Evolutionary conservation across 352 stramenopile species (phyloP).

Genomic region (Proteromonas lacertae): DNA sequence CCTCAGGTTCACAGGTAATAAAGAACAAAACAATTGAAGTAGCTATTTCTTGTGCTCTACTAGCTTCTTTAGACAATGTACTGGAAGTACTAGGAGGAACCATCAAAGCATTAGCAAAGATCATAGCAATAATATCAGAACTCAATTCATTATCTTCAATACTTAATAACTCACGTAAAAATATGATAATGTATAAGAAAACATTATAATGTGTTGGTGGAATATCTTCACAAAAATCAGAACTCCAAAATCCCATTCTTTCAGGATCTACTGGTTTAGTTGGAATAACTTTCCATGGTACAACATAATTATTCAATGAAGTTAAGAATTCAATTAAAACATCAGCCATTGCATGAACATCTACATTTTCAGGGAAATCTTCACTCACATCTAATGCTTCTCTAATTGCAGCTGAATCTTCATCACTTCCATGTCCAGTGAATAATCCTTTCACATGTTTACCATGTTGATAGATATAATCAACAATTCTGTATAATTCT

Average conservation of each 20-base stretch:
- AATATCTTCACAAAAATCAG: conserved; percentile 35
- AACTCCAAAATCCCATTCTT: conserved; percentile 22
- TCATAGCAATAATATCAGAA: too few species aligned
- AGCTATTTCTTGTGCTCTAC: too few species aligned
- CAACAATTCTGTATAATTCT: conserved; percentile 83
- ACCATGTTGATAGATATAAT: conserved; percentile 45
- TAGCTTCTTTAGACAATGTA: too few species aligned
- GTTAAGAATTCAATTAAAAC: conserved; percentile 49
- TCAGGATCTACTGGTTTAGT: conserved; percentile 23
- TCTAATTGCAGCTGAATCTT: conserved; percentile 23
- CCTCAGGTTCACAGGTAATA: too few species aligned
- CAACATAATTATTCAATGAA: conserved; percentile 43
- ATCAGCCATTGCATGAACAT: conserved; percentile 49
- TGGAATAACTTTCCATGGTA: conserved; percentile 33
- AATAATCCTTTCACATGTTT: not conserved
- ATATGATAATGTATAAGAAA: conserved; percentile 78
- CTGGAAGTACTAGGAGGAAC: too few species aligned
- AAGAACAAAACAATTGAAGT: too few species aligned
- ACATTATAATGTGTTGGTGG: conserved; percentile 70
- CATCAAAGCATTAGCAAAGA: too few species aligned
- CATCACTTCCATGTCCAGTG: not conserved
- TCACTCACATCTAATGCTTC: conserved; percentile 61
- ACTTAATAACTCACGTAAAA: conserved; percentile 57
- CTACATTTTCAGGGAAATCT: conserved; percentile 28
- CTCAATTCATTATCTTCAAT: too few species aligned